Conservation (phyloP, 257 asterid species). For the Nicotiana otophora region DNA sequence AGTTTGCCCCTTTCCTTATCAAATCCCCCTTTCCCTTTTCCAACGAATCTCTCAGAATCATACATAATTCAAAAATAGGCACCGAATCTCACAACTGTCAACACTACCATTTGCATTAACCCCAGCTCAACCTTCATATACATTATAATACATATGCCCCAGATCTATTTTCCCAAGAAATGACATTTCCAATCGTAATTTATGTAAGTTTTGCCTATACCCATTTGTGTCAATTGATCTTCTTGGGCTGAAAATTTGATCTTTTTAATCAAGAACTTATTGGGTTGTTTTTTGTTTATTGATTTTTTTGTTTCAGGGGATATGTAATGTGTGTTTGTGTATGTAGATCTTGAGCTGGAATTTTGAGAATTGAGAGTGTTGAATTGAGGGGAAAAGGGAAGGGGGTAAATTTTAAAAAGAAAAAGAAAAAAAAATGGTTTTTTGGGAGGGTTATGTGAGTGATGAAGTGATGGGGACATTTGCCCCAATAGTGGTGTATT, state of each 20-base stretch:
- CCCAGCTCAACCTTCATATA: slow-evolving; percentile 6
- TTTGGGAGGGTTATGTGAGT: slow-evolving; percentile 80
- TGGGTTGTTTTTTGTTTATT: slow-evolving; percentile 7
- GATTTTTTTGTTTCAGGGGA: not conserved
- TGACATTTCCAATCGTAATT: slow-evolving; percentile 8
- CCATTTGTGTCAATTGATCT: not conserved
- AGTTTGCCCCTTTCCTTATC: not conserved
- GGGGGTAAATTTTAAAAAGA: not conserved
- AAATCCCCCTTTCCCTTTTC: not conserved
- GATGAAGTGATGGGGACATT: slow-evolving; percentile 92
- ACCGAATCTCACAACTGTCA: slow-evolving; percentile 49
- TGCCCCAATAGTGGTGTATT: slow-evolving; percentile 78
- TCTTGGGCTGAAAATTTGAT: not conserved
- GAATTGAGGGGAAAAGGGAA: slow-evolving; percentile 16
- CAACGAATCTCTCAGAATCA: not conserved
- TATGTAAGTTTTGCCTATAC: slow-evolving; percentile 3
- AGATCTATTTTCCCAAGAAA: slow-evolving; percentile 17
- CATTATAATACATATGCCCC: not conserved
- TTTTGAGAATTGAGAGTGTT: not conserved
- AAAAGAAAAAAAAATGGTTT: slow-evolving; percentile 44
- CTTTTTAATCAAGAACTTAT: slow-evolving; percentile 3
- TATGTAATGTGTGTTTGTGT: slow-evolving; percentile 16
- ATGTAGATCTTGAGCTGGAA: slow-evolving; percentile 29
- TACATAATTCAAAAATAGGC: not conserved
- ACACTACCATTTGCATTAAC: slow-evolving; percentile 18